Conservation (phyloP, 2,329 filamentous ascomycete genomes). For the Verticillium tricorpus region DNA sequence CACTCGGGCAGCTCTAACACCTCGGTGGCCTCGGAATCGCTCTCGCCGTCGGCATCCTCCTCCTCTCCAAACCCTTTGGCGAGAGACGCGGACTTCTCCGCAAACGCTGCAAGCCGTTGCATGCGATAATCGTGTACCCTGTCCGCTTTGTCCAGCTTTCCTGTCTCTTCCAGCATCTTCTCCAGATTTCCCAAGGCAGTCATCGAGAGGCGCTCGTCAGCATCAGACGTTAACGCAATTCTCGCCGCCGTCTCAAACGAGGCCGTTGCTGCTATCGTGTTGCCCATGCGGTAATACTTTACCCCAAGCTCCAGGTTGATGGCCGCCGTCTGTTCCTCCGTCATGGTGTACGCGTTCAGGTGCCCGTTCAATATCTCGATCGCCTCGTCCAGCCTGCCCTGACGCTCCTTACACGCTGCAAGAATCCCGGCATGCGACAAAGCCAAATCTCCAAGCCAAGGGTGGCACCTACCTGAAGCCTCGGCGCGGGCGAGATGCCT, state of each 20-base stretch:
- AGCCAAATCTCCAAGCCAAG: conserved; percentile 25
- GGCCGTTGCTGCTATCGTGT: conserved; percentile 20
- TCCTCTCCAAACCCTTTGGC: conserved; percentile 6
- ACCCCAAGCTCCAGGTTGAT: conserved; percentile 26
- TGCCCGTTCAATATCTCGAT: conserved; percentile 20
- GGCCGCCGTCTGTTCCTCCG: conserved; percentile 24
- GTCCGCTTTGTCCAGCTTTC: conserved; percentile 17
- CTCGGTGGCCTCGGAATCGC: neutral
- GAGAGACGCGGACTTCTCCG: conserved; percentile 16
- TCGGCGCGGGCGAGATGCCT: conserved; percentile 23
- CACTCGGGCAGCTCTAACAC: conserved; percentile 9
- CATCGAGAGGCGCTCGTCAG: conserved; percentile 25
- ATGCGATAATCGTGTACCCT: conserved; percentile 23
- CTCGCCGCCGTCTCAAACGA: conserved; percentile 24
- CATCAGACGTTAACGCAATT: conserved; percentile 20
- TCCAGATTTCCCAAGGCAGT: conserved; percentile 29
- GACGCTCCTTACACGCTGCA: conserved; percentile 22
- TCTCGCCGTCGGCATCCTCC: conserved; percentile 5
- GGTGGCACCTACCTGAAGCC: conserved; percentile 21
- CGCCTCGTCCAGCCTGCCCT: conserved; percentile 23
- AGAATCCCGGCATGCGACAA: conserved; percentile 24
- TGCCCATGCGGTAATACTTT: conserved; percentile 23
- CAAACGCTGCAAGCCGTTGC: conserved; percentile 22
- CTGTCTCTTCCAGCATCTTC: conserved; percentile 18
- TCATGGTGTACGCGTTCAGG: conserved; percentile 23